phyloP scores from a whole-genome alignment of 352 stramenopile genomes.

The Globisporangium yorkense region DNA sequence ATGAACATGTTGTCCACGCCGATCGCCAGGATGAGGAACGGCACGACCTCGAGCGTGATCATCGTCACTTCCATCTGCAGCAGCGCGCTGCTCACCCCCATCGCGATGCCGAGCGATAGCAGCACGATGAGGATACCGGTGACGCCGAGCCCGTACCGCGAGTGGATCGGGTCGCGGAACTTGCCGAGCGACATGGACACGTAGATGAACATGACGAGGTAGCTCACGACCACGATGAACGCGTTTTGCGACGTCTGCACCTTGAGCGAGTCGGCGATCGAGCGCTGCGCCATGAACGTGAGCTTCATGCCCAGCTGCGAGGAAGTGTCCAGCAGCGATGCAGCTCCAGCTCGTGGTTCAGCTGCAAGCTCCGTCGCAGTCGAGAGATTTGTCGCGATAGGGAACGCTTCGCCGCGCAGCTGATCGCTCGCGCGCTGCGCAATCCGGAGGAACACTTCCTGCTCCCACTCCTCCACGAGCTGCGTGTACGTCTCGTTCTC shows the following conservation, averaged over 20 bases:
- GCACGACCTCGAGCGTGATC: constrained; percentile 90
- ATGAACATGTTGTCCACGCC: constrained; percentile 94
- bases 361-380: background rate
- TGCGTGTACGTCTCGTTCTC: constrained; percentile 70
- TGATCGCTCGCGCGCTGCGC: constrained; percentile 8
- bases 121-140: constrained; percentile 85
- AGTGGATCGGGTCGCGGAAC: constrained; percentile 57
- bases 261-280: constrained; percentile 72
- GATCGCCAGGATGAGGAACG: constrained; percentile 89
- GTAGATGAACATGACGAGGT: constrained; percentile 90
- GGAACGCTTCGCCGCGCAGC: background rate
- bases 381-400: background rate
- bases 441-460: constrained; percentile 62
- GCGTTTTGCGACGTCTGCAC: constrained; percentile 87
- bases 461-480: constrained; percentile 76
- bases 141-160: constrained; percentile 73
- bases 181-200: constrained; percentile 81
- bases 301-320: constrained; percentile 48
- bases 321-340: background rate
- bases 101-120: constrained; percentile 62
- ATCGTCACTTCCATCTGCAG: constrained; percentile 84
- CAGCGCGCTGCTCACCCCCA: constrained; percentile 59
- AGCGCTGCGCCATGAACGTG: constrained; percentile 84
- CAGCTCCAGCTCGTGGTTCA: background rate
- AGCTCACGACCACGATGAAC: constrained; percentile 84